Evolutionary conservation across 306 rosid genomes (phyloP).

Genomic region (Lathyrus tuberosus): DNA sequence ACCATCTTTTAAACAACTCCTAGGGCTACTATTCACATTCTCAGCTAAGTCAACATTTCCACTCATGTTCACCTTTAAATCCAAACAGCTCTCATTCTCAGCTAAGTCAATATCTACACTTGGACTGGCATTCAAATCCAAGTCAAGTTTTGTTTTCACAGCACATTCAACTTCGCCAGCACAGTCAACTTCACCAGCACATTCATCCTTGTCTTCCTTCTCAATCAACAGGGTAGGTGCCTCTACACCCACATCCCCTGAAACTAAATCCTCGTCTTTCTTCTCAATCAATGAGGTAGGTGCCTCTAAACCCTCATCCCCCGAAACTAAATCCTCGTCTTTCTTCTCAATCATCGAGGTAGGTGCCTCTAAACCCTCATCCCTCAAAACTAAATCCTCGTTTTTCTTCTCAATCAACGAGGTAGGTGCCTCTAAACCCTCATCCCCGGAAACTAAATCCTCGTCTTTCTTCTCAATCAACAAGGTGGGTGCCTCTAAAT

Average conservation of each 20-base stretch:
- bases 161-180: slow-evolving; percentile 16
- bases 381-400: not conserved
- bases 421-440: slow-evolving; percentile 23
- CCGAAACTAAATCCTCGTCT: slow-evolving; percentile 29
- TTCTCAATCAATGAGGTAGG: not conserved
- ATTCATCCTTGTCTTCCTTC: not conserved
- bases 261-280: not conserved
- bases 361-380: not conserved
- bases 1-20: slow-evolving; percentile 31
- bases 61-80: slow-evolving; percentile 34
- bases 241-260: slow-evolving; percentile 41
- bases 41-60: slow-evolving; percentile 47
- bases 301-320: slow-evolving; percentile 38
- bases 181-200: not conserved
- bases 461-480: not conserved
- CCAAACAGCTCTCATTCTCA: slow-evolving; percentile 47
- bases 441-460: slow-evolving; percentile 38
- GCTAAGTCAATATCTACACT: slow-evolving; percentile 45
- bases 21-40: slow-evolving; percentile 40
- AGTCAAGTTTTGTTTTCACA: slow-evolving; percentile 38
- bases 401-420: slow-evolving; percentile 5
- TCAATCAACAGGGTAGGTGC: not conserved
- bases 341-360: not conserved
- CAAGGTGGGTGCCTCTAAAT: not conserved
- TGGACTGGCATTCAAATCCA: slow-evolving; percentile 38